Percentiles rank a stretch among this genome's conserved stretches.
Conservation (phyloP, 805 yeast genomes). For the Spathaspora sp. region DNA sequence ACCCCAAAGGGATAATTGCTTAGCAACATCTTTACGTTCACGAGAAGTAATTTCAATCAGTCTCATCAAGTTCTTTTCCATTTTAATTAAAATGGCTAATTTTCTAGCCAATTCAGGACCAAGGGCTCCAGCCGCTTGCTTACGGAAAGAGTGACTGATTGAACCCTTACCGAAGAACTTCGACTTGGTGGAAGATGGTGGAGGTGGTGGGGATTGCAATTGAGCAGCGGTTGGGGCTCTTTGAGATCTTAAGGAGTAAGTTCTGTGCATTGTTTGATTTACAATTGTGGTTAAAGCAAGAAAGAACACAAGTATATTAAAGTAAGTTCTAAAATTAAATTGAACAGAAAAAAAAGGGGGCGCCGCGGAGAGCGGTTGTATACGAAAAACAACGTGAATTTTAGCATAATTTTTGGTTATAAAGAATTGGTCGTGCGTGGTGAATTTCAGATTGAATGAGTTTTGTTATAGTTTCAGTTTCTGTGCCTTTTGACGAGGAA, state of each 20-base stretch:
- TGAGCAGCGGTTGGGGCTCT: constrained; percentile 85
- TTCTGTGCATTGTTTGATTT: constrained; percentile 67
- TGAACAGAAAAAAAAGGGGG: constrained; percentile 2
- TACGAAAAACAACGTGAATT: neutral
- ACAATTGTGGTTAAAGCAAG: neutral
- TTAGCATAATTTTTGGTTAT: neutral
- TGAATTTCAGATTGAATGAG: neutral
- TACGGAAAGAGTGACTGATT: constrained; percentile 67
- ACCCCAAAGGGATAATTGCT: constrained; percentile 97
- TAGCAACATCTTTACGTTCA: constrained; percentile 94
- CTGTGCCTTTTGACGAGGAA: neutral
- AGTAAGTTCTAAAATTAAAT: neutral
- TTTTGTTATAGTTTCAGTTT: neutral
- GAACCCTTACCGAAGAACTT: constrained; percentile 75
- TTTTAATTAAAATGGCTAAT: constrained; percentile 85
- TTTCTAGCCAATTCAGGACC: constrained; percentile 96
- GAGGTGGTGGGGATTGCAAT: constrained; percentile 77
- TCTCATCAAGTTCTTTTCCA: constrained; percentile 95
- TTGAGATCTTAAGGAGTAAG: constrained; percentile 72
- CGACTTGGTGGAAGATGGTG: constrained; percentile 68
- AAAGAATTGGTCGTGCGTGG: neutral
- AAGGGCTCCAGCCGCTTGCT: constrained; percentile 81
- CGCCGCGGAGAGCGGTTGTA: neutral
- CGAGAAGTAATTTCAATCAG: constrained; percentile 88
- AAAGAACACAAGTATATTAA: neutral